These are phyloP conservation scores for Clonostachys solani DNA, from an alignment of 2,329 filamentous ascomycete genomes.

Conservation along the genomic window DNA sequence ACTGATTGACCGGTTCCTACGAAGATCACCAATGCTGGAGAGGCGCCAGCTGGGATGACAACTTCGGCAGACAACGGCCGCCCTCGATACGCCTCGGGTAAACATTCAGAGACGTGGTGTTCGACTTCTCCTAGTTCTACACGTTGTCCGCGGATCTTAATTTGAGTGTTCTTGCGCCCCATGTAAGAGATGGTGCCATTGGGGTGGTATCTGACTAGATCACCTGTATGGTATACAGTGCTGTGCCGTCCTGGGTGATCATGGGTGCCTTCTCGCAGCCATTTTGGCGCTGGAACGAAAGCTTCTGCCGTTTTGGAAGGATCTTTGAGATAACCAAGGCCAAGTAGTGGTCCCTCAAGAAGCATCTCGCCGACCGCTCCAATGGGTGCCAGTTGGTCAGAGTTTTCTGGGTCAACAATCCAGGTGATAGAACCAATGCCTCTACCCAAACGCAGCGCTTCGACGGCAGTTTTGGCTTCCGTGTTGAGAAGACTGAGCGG, in stretches of 20 bases:
- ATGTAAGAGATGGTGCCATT: constrained; percentile 26
- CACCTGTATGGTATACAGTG: constrained; percentile 8
- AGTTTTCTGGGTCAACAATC: constrained; percentile 10
- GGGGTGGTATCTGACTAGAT: constrained; percentile 21
- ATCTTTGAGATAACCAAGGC: constrained; percentile 23
- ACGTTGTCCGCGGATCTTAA: constrained; percentile 46
- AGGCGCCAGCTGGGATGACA: too few species aligned
- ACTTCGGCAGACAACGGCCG: too few species aligned
- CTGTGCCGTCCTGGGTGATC: neutral
- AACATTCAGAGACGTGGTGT: neutral
- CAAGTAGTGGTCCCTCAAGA: constrained; percentile 45
- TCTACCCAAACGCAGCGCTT: constrained; percentile 8
- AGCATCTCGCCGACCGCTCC: constrained; percentile 31
- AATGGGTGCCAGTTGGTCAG: neutral
- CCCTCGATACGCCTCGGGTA: too few species aligned
- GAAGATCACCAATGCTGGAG: too few species aligned
- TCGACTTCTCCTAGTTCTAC: constrained; percentile 39
- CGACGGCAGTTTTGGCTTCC: neutral
- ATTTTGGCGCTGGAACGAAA: constrained; percentile 2
- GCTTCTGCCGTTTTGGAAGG: constrained; percentile 2
- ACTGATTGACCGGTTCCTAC: too few species aligned
- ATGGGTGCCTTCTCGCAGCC: neutral
- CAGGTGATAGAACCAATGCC: constrained; percentile 8
- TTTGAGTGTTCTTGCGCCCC: constrained; percentile 31
- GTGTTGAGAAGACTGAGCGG: constrained; percentile 22